Evolutionary conservation across 1,139 yeast species (phyloP), one percentile per base, ranked within the genome.

Genomic region (Taphrina wiesneri): DNA sequence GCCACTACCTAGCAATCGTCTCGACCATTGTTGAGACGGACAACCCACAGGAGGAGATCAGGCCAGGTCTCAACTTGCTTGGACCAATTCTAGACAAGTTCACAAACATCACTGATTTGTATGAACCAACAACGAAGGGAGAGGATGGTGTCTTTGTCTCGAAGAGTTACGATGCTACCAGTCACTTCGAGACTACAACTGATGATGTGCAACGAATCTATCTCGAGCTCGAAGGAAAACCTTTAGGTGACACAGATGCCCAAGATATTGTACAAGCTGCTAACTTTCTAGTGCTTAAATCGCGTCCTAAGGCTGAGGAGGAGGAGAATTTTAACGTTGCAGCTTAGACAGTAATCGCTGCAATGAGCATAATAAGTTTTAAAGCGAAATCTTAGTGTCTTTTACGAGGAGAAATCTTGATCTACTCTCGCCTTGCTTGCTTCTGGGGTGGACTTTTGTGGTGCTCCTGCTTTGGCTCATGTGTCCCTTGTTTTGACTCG

Each of bases 151-250:
- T 93, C 66, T 95, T 78, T 78, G 82, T 93, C 68, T 90, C 97
- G 62, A 88, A 84, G 47, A 88, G 96, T 69, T 93, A 92, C 76
- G 99, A 93, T 76, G 88, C 99, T 0, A 83, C 96, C 11, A 90
- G 97, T 13, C 99, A 93, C 79, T 93, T 93, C 75, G 99, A 93
- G 78, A 81, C 95, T 54, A 89, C 96, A 74, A 93, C 99, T 56
- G 98, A 93, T 75, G 99, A 93, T 76, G 96, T 93, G 72, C 91
- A 91, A 78, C 97, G 93, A 76, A 84, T 93, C 70, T 90, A 95
- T 78, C 86, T 87, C 78, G 85, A 99, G 77, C 87, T 95, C 71
- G 90, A 89, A 61, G 98, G 98, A 17, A 62, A 56, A 30, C 66
- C 64, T 13, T 32, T 66, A 9, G 54, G 54, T 49, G 26, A 49